Conservation (phyloP, 2,329 filamentous ascomycete genomes). For the Penicillium sp. region DNA sequence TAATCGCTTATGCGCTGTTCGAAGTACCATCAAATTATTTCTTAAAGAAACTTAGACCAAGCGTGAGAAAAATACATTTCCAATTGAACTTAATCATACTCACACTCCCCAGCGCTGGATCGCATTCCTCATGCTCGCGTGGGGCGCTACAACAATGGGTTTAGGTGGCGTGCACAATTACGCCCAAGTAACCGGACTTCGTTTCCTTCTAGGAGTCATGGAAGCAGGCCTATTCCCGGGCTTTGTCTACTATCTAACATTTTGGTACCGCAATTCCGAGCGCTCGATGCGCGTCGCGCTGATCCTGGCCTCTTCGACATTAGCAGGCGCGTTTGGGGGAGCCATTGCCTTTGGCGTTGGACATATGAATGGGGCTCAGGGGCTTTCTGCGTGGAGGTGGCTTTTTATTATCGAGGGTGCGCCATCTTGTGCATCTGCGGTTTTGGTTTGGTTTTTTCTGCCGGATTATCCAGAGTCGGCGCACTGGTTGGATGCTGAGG, state of each 20-base stretch:
- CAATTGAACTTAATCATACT: not conserved
- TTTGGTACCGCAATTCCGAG: slow-evolving; percentile 56
- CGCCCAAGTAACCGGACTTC: slow-evolving; percentile 43
- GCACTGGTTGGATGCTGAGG: slow-evolving; percentile 43
- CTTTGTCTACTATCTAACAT: slow-evolving; percentile 48
- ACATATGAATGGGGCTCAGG: slow-evolving; percentile 29
- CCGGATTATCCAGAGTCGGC: slow-evolving; percentile 50
- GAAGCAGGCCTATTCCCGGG: slow-evolving; percentile 51
- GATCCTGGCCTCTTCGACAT: slow-evolving; percentile 53
- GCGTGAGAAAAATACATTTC: slow-evolving; percentile 24
- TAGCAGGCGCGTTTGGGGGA: slow-evolving; percentile 52
- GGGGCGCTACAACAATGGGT: slow-evolving; percentile 48
- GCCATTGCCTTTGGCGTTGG: slow-evolving; percentile 52
- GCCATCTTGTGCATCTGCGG: slow-evolving; percentile 34
- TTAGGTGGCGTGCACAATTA: slow-evolving; percentile 45
- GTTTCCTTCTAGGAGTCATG: slow-evolving; percentile 49
- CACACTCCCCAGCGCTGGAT: slow-evolving; percentile 41
- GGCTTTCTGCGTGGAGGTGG: slow-evolving; percentile 44
- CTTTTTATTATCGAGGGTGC: slow-evolving; percentile 46
- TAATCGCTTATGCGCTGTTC: slow-evolving; percentile 48
- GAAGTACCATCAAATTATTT: slow-evolving; percentile 51
- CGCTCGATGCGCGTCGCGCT: slow-evolving; percentile 56
- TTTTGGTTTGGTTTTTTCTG: slow-evolving; percentile 45
- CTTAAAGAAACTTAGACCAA: slow-evolving; percentile 47
- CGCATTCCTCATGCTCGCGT: slow-evolving; percentile 49